These are phyloP conservation scores for Ceratocystis cubensis DNA, from an alignment of 2,329 filamentous ascomycete species.

Conservation along the genomic window DNA sequence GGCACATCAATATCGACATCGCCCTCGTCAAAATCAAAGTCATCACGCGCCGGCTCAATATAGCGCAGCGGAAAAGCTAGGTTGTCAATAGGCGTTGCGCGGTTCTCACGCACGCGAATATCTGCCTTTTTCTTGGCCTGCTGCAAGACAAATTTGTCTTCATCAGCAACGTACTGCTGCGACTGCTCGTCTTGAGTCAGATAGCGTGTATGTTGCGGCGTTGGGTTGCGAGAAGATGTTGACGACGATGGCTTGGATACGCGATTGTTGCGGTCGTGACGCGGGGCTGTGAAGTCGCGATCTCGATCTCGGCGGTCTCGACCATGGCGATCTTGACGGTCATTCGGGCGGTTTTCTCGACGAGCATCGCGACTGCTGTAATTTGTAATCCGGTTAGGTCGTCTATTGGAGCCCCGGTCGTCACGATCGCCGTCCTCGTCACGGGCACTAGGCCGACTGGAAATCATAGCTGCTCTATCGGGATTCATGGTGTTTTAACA, in stretches of 20 bases:
- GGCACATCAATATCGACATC: slow-evolving; percentile 64
- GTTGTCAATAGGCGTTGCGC: slow-evolving; percentile 87
- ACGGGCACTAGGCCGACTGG: slow-evolving; percentile 25
- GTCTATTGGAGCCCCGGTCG: not conserved
- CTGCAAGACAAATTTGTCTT: slow-evolving; percentile 90
- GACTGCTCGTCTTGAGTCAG: slow-evolving; percentile 67
- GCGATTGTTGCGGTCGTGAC: slow-evolving; percentile 42
- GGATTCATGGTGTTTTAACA: slow-evolving; percentile 38
- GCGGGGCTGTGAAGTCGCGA: slow-evolving; percentile 43
- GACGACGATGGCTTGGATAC: slow-evolving; percentile 38
- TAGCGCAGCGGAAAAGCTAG: slow-evolving; percentile 82
- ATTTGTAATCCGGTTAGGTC: not conserved
- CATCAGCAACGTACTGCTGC: slow-evolving; percentile 76
- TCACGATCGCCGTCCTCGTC: not conserved
- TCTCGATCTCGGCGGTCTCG: slow-evolving; percentile 31
- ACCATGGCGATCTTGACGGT: slow-evolving; percentile 1
- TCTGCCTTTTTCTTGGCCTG: slow-evolving; percentile 97
- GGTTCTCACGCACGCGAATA: slow-evolving; percentile 80
- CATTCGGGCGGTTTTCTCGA: not conserved
- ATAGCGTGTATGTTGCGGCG: slow-evolving; percentile 26
- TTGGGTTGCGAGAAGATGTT: not conserved
- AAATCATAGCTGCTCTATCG: slow-evolving; percentile 42
- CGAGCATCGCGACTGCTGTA: not conserved
- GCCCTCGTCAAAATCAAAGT: slow-evolving; percentile 72
- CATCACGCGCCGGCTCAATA: slow-evolving; percentile 69